These are phyloP conservation scores for Ustilago hordei DNA, from an alignment of 1,284 basidiomycete genomes.

Conservation along the genomic window DNA sequence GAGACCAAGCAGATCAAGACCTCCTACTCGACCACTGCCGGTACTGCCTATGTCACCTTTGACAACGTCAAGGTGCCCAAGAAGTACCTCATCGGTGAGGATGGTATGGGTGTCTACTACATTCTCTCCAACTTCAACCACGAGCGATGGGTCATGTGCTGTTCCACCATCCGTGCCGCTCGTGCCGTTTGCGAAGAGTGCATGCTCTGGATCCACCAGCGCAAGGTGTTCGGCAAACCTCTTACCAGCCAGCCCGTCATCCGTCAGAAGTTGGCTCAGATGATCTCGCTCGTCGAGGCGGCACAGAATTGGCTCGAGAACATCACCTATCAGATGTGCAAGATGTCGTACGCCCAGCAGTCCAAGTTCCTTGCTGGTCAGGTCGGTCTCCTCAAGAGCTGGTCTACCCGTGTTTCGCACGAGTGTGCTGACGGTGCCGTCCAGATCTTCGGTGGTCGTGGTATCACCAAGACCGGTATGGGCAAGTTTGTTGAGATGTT, in stretches of 20 bases:
- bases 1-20: slow-evolving; percentile 84
- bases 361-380: slow-evolving; percentile 73
- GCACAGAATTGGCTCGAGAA: slow-evolving; percentile 90
- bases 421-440: slow-evolving; percentile 80
- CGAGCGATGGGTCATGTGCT: slow-evolving; percentile 77
- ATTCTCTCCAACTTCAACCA: slow-evolving; percentile 73
- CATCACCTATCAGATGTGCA: slow-evolving; percentile 89
- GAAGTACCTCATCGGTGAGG: slow-evolving; percentile 86
- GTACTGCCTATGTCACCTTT: slow-evolving; percentile 86
- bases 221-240: slow-evolving; percentile 72
- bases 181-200: slow-evolving; percentile 64
- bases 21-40: slow-evolving; percentile 69
- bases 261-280: slow-evolving; percentile 82
- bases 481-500: slow-evolving; percentile 73
- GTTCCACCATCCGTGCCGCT: slow-evolving; percentile 76
- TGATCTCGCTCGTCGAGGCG: slow-evolving; percentile 86
- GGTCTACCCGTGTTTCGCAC: slow-evolving; percentile 67
- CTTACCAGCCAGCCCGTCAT: slow-evolving; percentile 85
- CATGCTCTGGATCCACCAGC: slow-evolving; percentile 68
- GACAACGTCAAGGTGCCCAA: slow-evolving; percentile 87
- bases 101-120: slow-evolving; percentile 83
- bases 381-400: slow-evolving; percentile 80
- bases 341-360: slow-evolving; percentile 81
- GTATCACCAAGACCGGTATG: slow-evolving; percentile 76
- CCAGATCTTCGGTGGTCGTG: slow-evolving; percentile 79